phyloP scores from a whole-genome alignment of 208 protist species.

The Crithidia sp. region DNA sequence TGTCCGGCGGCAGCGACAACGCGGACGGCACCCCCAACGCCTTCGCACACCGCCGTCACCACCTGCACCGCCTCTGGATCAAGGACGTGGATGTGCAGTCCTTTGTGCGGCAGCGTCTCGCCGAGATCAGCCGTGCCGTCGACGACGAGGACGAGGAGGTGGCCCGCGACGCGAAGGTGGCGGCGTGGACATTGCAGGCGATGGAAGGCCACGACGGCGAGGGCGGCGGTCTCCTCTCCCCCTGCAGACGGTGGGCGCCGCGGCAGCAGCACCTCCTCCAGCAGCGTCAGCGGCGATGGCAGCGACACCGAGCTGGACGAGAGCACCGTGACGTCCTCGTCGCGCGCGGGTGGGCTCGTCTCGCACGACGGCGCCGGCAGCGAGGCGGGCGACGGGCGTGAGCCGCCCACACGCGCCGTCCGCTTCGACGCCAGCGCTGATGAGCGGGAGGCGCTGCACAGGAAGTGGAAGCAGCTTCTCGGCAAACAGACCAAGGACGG shows the following conservation, averaged over 20 bases:
- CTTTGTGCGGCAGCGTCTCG: slow-evolving; percentile 18
- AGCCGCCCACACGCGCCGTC: slow-evolving; percentile 4
- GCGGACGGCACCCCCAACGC: not conserved
- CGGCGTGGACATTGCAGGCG: slow-evolving; percentile 26
- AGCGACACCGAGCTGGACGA: not conserved
- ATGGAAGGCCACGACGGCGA: slow-evolving; percentile 8
- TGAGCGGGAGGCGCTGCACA: slow-evolving; percentile 11
- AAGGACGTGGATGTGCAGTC: slow-evolving; percentile 16
- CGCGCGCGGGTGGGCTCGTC: not conserved
- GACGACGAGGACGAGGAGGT: slow-evolving; percentile 1
- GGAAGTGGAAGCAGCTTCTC: slow-evolving; percentile 7
- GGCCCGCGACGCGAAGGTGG: slow-evolving; percentile 4
- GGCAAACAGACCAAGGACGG: slow-evolving; percentile 6
- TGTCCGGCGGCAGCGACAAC: not conserved
- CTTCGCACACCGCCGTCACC: slow-evolving; percentile 1
- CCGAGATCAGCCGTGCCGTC: slow-evolving; percentile 20
- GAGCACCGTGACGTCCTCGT: not conserved
- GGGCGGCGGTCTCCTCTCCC: not conserved
- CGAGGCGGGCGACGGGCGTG: not conserved
- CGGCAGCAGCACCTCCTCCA: slow-evolving; percentile 5
- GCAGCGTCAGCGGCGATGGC: slow-evolving; percentile 3
- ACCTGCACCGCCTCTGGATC: slow-evolving; percentile 11
- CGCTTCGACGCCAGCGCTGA: slow-evolving; percentile 12
- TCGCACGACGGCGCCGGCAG: not conserved
- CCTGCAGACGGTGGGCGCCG: not conserved